These are phyloP conservation scores for Suillus placidus DNA, from an alignment of 768 basidiomycete species.

Conservation along the genomic window DNA sequence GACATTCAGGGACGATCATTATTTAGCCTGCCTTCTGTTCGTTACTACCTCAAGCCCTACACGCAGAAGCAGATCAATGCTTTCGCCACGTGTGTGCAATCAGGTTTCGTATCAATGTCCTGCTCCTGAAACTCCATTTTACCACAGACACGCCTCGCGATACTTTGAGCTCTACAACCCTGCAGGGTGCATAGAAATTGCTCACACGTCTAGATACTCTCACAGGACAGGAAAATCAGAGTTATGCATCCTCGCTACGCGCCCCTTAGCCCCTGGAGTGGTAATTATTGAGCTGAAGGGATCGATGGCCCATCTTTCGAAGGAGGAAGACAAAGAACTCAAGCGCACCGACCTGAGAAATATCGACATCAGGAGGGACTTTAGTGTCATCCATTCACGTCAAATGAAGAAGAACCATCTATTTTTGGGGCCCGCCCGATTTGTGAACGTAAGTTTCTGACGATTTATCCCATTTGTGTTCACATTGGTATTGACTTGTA, in stretches of 20 bases:
- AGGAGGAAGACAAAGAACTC: constrained; percentile 84
- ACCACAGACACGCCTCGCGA: constrained; percentile 76
- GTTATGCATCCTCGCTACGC: constrained; percentile 84
- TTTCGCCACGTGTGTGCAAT: constrained; percentile 80
- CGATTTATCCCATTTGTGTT: not conserved
- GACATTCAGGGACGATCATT: constrained; percentile 21
- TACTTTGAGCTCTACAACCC: constrained; percentile 89
- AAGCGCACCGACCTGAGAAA: constrained; percentile 76
- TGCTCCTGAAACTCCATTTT: constrained; percentile 27
- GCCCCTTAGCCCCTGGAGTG: constrained; percentile 62
- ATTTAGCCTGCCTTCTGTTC: constrained; percentile 69
- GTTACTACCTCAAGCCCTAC: constrained; percentile 75
- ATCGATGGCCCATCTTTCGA: constrained; percentile 86
- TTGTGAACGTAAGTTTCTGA: constrained; percentile 75
- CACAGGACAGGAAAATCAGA: constrained; percentile 89
- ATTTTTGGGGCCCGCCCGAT: constrained; percentile 88
- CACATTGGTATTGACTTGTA: constrained; percentile 28
- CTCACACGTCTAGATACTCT: constrained; percentile 86
- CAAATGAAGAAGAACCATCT: constrained; percentile 92
- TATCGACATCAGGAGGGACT: constrained; percentile 79
- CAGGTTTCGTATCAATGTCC: constrained; percentile 29
- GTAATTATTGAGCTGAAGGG: constrained; percentile 89
- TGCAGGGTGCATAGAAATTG: constrained; percentile 82
- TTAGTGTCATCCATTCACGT: constrained; percentile 89
- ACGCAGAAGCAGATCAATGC: constrained; percentile 88